A percentile compares a stretch with the other conserved stretches of the same genome.
Conservation (phyloP, 164 flowering plant genomes). For the Chloranthus sessilifolius region DNA sequence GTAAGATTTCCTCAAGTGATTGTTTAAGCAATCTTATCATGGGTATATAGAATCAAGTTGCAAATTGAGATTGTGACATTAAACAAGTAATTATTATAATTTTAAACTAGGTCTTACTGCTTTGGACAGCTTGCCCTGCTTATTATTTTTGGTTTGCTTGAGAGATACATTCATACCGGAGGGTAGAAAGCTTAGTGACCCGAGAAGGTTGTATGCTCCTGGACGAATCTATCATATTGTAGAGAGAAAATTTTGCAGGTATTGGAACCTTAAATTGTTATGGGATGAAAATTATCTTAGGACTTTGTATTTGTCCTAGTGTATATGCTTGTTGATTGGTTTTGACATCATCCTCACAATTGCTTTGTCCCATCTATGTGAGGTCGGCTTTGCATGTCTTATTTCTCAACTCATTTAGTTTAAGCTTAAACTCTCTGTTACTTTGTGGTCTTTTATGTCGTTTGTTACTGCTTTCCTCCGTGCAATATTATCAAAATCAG, state of each 20-base stretch:
- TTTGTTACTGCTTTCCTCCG: no score
- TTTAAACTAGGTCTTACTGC: slow-evolving; percentile 57
- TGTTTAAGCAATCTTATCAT: neutral
- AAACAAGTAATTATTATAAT: slow-evolving; percentile 27
- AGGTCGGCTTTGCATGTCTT: no score
- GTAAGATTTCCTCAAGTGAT: neutral
- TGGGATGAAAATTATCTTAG: no score
- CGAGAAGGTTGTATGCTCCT: slow-evolving; percentile 92
- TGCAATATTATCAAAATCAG: no score
- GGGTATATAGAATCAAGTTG: neutral
- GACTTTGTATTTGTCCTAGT: no score
- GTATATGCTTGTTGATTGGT: no score
- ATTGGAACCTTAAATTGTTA: slow-evolving; percentile 2
- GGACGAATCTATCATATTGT: slow-evolving; percentile 96
- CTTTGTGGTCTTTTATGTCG: no score
- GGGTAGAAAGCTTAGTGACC: slow-evolving; percentile 77
- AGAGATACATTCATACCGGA: slow-evolving; percentile 93
- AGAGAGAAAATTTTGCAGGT: slow-evolving; percentile 96
- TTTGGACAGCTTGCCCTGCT: slow-evolving; percentile 97
- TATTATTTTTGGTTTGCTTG: slow-evolving; percentile 72
- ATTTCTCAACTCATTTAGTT: no score
- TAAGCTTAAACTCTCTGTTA: no score
- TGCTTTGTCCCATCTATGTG: no score
- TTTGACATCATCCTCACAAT: no score
- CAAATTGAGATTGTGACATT: slow-evolving; percentile 8